Conservation (phyloP, 176 grass and related monocot species). For the Leersia perrieri region DNA sequence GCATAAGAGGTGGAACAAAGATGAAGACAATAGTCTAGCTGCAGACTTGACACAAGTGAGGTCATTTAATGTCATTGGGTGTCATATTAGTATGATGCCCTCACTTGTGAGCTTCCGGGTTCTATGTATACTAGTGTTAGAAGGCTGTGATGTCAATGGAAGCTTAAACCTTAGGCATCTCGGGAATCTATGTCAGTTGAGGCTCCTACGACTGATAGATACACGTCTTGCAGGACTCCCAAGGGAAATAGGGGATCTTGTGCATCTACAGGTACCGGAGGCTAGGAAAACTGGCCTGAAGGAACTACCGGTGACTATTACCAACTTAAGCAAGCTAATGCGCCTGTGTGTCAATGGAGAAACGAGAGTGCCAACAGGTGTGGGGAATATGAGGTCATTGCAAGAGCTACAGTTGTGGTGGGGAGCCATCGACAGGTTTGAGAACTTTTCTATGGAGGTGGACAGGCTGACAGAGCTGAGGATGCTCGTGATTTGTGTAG, state of each 20-base stretch:
- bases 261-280: background rate
- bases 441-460: too few species aligned
- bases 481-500: too few species aligned
- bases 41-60: background rate
- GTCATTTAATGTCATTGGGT: background rate
- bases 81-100: background rate
- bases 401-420: too few species aligned
- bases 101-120: background rate
- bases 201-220: background rate
- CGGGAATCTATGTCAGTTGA: background rate
- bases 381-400: too few species aligned
- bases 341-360: rapidly evolving
- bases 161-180: background rate
- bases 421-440: too few species aligned
- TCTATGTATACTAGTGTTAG: background rate
- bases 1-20: background rate
- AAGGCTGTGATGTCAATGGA: background rate
- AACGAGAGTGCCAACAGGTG: too few species aligned
- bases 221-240: background rate
- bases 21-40: background rate
- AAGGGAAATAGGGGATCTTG: background rate
- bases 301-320: background rate
- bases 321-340: background rate
- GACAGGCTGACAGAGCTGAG: too few species aligned
- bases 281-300: rapidly evolving